Conservation (phyloP, 2,329 filamentous ascomycete species). For the Annulohypoxylon truncatum region DNA sequence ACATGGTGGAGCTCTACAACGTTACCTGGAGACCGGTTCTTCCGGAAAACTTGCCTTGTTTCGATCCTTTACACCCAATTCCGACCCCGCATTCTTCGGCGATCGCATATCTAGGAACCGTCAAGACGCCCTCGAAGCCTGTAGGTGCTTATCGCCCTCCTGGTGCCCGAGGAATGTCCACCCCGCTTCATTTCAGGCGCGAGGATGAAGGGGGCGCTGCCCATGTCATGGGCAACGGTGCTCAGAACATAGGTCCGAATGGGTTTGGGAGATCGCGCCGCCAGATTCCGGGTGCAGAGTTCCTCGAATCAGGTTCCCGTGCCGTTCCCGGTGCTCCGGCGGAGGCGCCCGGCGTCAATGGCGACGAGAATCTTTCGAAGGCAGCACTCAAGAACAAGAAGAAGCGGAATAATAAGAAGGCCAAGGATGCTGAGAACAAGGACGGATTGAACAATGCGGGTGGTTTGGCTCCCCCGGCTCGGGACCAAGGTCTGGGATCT, state of each 20-base stretch:
- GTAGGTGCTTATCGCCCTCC: slow-evolving; percentile 97
- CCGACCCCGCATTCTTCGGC: slow-evolving; percentile 87
- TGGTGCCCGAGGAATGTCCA: slow-evolving; percentile 87
- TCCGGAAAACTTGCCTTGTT: slow-evolving; percentile 66
- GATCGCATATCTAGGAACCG: slow-evolving; percentile 80
- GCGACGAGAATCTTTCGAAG: slow-evolving; percentile 82
- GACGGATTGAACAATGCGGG: slow-evolving; percentile 53
- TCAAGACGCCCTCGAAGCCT: slow-evolving; percentile 95
- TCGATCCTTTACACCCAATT: slow-evolving; percentile 78
- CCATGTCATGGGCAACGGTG: slow-evolving; percentile 82
- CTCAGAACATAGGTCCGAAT: slow-evolving; percentile 75
- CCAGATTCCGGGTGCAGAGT: slow-evolving; percentile 87
- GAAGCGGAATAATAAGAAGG: slow-evolving; percentile 92
- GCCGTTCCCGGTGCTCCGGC: slow-evolving; percentile 75
- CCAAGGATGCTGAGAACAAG: slow-evolving; percentile 78
- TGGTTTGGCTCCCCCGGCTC: slow-evolving; percentile 60
- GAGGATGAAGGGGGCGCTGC: slow-evolving; percentile 96
- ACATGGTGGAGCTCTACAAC: slow-evolving; percentile 94
- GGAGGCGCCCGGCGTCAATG: slow-evolving; percentile 69
- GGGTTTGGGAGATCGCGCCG: slow-evolving; percentile 83
- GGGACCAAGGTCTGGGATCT: slow-evolving; percentile 56
- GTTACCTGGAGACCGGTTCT: slow-evolving; percentile 87
- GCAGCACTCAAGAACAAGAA: slow-evolving; percentile 97
- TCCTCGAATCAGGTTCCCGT: slow-evolving; percentile 65
- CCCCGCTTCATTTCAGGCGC: slow-evolving; percentile 94